These are phyloP conservation scores for Penicillium frequentans DNA, from an alignment of 2,329 filamentous ascomycete genomes.

Conservation along the genomic window DNA sequence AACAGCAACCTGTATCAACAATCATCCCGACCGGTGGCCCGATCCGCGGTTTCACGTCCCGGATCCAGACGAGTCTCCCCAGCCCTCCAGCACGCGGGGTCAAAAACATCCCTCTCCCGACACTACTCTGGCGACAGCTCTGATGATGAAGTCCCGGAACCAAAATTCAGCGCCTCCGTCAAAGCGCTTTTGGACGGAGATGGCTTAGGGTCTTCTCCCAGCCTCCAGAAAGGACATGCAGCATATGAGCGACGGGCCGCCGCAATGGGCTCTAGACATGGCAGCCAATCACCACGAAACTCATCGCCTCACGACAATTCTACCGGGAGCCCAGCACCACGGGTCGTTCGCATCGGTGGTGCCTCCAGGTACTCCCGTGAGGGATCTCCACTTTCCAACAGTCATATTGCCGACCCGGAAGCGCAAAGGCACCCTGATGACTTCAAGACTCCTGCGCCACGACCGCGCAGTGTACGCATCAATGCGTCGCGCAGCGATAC, in stretches of 20 bases:
- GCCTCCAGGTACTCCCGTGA: constrained; percentile 35
- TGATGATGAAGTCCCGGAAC: constrained; percentile 87
- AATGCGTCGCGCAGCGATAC: constrained; percentile 43
- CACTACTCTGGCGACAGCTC: constrained; percentile 72
- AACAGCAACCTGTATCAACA: constrained; percentile 36
- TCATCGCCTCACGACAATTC: constrained; percentile 38
- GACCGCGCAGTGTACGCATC: constrained; percentile 44
- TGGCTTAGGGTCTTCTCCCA: constrained; percentile 51
- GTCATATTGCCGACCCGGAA: constrained; percentile 31
- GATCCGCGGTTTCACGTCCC: constrained; percentile 36
- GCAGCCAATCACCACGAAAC: constrained; percentile 35
- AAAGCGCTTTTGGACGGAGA: constrained; percentile 72
- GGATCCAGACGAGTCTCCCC: constrained; percentile 35
- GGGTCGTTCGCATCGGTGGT: constrained; percentile 42
- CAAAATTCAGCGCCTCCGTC: constrained; percentile 89
- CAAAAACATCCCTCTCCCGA: constrained; percentile 23
- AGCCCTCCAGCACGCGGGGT: constrained; percentile 22
- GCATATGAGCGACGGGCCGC: constrained; percentile 27
- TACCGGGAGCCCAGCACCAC: constrained; percentile 43
- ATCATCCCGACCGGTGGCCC: constrained; percentile 38
- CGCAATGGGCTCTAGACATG: constrained; percentile 29
- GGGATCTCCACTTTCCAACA: constrained; percentile 39
- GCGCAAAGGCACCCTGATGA: constrained; percentile 31
- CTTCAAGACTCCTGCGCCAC: constrained; percentile 49
- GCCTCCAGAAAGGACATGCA: constrained; percentile 29